These are phyloP conservation scores for Amylostereum chailletii DNA, from an alignment of 1,284 basidiomycete species.

Conservation along the genomic window DNA sequence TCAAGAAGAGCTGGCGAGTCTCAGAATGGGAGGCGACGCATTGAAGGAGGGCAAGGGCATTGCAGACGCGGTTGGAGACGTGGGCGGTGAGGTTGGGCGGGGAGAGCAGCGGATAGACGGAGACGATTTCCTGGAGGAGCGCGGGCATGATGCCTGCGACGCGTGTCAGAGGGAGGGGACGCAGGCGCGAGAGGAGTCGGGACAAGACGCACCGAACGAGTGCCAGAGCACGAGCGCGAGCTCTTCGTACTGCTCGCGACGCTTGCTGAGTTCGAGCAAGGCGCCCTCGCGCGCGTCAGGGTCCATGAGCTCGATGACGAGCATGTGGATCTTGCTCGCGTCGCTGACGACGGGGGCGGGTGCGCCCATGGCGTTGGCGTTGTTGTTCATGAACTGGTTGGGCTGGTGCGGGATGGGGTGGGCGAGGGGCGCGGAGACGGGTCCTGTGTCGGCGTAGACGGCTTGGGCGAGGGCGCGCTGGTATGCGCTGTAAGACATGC, in stretches of 20 bases:
- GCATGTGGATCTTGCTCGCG: constrained; percentile 73
- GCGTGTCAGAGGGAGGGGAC: background rate
- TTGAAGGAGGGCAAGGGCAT: constrained; percentile 94
- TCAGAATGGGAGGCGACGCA: constrained; percentile 96
- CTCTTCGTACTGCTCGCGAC: constrained; percentile 98
- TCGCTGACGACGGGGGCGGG: constrained; percentile 30
- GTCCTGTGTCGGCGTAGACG: constrained; percentile 43
- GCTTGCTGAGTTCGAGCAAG: constrained; percentile 94
- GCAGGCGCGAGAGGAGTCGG: background rate
- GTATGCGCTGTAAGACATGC: constrained; percentile 12
- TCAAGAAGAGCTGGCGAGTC: constrained; percentile 87
- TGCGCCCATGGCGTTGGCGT: constrained; percentile 20
- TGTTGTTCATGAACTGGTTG: constrained; percentile 23
- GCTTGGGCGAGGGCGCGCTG: constrained; percentile 7
- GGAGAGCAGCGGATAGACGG: constrained; percentile 93
- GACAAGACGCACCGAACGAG: constrained; percentile 76
- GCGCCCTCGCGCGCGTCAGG: constrained; percentile 79
- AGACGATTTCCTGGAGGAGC: constrained; percentile 95
- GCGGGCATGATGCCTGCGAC: constrained; percentile 93
- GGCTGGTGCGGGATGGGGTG: constrained; percentile 46
- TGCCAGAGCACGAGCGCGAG: constrained; percentile 98
- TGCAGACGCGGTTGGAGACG: constrained; percentile 99
- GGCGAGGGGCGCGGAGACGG: constrained; percentile 30
- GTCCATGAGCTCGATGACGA: constrained; percentile 80
- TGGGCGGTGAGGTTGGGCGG: constrained; percentile 96